Percentiles rank a stretch among this genome's conserved stretches.
These are phyloP conservation scores for Colletotrichum sp. DNA, from an alignment of 2,329 filamentous ascomycete species.

Conservation along the genomic window DNA sequence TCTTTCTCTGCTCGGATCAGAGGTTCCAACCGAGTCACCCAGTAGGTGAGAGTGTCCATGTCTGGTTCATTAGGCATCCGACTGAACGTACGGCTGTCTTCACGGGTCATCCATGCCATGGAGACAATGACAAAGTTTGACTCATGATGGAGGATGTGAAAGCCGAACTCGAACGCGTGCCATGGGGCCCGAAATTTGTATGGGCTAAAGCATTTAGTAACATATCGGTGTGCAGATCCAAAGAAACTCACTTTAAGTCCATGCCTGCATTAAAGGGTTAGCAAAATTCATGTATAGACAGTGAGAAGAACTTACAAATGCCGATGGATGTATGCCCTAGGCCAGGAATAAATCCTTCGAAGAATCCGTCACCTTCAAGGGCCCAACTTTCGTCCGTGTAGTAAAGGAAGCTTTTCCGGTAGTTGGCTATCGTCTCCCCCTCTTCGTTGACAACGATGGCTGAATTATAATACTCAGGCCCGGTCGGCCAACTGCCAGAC, in stretches of 20 bases:
- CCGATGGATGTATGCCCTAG: conserved; percentile 56
- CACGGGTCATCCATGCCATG: conserved; percentile 79
- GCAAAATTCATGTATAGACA: too few species aligned
- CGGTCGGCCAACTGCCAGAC: conserved; percentile 57
- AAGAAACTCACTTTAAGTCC: too few species aligned
- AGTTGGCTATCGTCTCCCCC: conserved; percentile 66
- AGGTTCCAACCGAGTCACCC: conserved; percentile 74
- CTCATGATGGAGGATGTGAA: conserved; percentile 58
- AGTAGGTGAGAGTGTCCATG: conserved; percentile 76
- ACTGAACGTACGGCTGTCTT: conserved; percentile 50
- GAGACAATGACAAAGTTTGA: conserved; percentile 71
- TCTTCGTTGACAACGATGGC: conserved; percentile 59
- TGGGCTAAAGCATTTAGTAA: too few species aligned
- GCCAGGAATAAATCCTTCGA: conserved; percentile 39
- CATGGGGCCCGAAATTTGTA: conserved; percentile 38
- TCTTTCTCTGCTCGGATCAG: conserved; percentile 55
- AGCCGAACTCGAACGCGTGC: conserved; percentile 49
- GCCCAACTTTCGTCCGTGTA: conserved; percentile 65
- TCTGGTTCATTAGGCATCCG: conserved; percentile 64
- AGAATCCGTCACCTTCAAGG: conserved; percentile 56
- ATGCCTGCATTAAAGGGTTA: too few species aligned
- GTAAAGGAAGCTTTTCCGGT: conserved; percentile 63
- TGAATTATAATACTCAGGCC: conserved; percentile 60
- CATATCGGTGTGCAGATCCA: too few species aligned
- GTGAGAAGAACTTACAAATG: conserved; percentile 43